phyloP scores from a whole-genome alignment of 1,139 yeast genomes.

The Chernovozyma sophiae-reginae region DNA sequence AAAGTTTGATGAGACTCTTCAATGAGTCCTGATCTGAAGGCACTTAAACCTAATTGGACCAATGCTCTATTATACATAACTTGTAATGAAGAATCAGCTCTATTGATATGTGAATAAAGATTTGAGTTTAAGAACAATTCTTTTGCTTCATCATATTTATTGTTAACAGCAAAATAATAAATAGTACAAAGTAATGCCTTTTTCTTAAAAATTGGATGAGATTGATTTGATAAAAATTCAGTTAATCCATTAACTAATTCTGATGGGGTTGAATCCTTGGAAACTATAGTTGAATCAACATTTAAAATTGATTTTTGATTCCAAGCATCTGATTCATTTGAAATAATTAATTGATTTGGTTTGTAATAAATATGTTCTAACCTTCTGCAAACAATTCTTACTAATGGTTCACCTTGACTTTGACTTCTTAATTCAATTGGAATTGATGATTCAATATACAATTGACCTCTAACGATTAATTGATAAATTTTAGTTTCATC shows the following conservation, averaged over 20 bases:
- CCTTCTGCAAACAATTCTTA: conserved; percentile 79
- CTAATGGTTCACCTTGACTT: conserved; percentile 54
- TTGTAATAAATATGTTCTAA: conserved; percentile 92
- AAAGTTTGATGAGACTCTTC: conserved; percentile 84
- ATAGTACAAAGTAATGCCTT: conserved; percentile 83
- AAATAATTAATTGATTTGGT: conserved; percentile 68
- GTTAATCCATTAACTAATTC: conserved; percentile 64
- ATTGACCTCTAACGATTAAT: conserved; percentile 78
- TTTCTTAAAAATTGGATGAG: conserved; percentile 67
- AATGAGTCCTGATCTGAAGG: conserved; percentile 86
- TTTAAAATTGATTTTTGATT: conserved; percentile 29
- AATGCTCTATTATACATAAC: conserved; percentile 92
- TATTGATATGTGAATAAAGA: conserved; percentile 75
- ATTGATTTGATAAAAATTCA: conserved; percentile 60
- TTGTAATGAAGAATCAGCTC: conserved; percentile 82
- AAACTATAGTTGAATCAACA: conserved; percentile 30
- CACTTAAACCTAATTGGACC: conserved; percentile 93
- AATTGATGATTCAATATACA: conserved; percentile 69
- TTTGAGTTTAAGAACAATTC: conserved; percentile 85
- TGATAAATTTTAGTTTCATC: conserved; percentile 79
- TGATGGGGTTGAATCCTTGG: conserved; percentile 29
- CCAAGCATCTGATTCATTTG: conserved; percentile 76
- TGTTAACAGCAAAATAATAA: conserved; percentile 87
- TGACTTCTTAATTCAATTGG: conserved; percentile 35
- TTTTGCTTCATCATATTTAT: conserved; percentile 78